Evolutionary conservation across 345 rosid species (phyloP).

Genomic region (Populus simonii): DNA sequence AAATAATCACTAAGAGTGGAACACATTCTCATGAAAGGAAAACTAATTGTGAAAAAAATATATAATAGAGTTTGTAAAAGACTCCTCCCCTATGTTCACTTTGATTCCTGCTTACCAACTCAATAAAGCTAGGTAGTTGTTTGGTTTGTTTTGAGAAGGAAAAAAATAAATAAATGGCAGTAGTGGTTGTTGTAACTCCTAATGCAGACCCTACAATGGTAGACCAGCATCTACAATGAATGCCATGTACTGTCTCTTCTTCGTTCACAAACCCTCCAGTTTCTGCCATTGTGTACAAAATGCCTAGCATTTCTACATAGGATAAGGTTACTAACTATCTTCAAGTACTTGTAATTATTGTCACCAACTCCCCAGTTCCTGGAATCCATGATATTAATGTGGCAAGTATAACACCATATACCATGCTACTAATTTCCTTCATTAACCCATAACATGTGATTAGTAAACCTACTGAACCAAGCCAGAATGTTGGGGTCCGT

Average conservation of each 20-base stretch:
- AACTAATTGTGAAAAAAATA: too few relatives aligned
- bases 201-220: slow-evolving; percentile 65
- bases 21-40: too few relatives aligned
- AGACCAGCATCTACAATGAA: slow-evolving; percentile 72
- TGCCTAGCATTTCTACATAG: slow-evolving; percentile 68
- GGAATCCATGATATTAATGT: slow-evolving; percentile 82
- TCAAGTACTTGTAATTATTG: slow-evolving; percentile 58
- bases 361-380: slow-evolving; percentile 64
- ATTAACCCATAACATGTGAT: slow-evolving; percentile 63
- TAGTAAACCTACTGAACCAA: too few relatives aligned
- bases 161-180: too few relatives aligned
- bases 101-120: too few relatives aligned
- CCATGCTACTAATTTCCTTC: slow-evolving; percentile 78
- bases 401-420: slow-evolving; percentile 63
- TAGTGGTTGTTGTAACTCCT: slow-evolving; percentile 51
- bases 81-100: too few relatives aligned
- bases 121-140: too few relatives aligned
- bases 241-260: slow-evolving; percentile 58
- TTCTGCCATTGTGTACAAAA: slow-evolving; percentile 80
- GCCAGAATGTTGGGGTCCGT: too few relatives aligned
- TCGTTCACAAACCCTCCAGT: slow-evolving; percentile 64
- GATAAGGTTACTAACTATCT: slow-evolving; percentile 53
- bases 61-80: too few relatives aligned
- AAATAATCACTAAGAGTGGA: too few relatives aligned
- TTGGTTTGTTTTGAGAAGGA: too few relatives aligned